Base-by-base conservation (phyloP, 441 rosid genomes). In the Gossypium aridum region DNA sequence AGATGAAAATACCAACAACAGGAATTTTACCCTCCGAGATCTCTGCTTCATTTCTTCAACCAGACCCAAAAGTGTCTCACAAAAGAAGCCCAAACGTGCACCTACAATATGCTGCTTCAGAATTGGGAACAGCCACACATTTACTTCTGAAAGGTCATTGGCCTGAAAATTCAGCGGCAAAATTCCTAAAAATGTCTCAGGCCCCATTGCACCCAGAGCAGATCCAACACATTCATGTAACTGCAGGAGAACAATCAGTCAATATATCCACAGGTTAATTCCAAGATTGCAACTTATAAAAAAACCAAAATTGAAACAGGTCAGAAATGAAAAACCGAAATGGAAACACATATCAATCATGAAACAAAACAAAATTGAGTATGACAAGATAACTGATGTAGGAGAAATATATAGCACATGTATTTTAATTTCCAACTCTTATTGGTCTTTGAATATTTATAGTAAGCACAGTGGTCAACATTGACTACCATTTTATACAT, bases 161-260 rank as follows among this genome's bases (percentile, higher is more conserved):
- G 88, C 90, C 82, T 92, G 97, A 72, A 96, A 78, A 66, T 86
- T 88, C 78, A 96, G 91, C 63, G 91, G 91, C 51, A 96, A 79
- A 80, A 89, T 69, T 73, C 83, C 82, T 69, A 92, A 81, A 83
- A 96, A 90, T 69, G 90, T 82, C 81, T 93, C 98, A 62, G 98
- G 96, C 57, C 99, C 97, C 94, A 96, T 86, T 68, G 99, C 95
- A 74, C 90, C 94, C 82, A 93, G 88, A 76, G 97, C 97, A 71
- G 90, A 93, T 81, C 98, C 99, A 77, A 96, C 89, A 79, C 97
- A 93, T 73, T 89, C 97, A 81, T 91, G 98, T 81, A 96, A 83
- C 98, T 96, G 83, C 76, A 78, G 8, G 78, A 54, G 60, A 3
- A 75, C 75, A 76, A 17, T 71, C 22, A 77, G 43, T 53, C 16